phyloP scores from a whole-genome alignment of 306 rosid genomes.

The Acacia acuminata region DNA sequence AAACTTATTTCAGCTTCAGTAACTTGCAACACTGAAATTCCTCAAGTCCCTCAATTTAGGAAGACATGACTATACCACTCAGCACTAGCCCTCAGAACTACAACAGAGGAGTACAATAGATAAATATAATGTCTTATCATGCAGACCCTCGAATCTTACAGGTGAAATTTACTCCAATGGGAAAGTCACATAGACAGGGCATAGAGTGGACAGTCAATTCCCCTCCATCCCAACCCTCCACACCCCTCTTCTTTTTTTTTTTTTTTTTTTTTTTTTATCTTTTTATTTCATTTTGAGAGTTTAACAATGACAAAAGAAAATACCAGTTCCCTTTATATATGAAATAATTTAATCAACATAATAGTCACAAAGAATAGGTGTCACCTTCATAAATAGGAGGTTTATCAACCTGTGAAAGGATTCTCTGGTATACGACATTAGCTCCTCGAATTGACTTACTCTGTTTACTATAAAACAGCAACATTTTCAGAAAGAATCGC shows the following conservation, averaged over 20 bases:
- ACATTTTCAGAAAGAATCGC: conserved; percentile 58
- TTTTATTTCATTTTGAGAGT: neutral
- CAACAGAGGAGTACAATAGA: neutral
- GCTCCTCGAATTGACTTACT: conserved; percentile 95
- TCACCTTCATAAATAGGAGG: conserved; percentile 86
- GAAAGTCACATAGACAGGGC: neutral
- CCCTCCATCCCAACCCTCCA: neutral
- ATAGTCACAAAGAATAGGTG: neutral
- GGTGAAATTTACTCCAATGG: neutral
- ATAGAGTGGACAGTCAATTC: neutral
- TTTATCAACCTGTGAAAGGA: conserved; percentile 77
- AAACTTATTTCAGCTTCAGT: neutral
- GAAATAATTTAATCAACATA: neutral
- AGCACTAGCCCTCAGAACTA: neutral
- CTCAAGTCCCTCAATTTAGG: neutral
- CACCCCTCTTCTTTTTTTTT: neutral
- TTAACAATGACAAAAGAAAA: neutral
- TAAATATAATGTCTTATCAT: neutral
- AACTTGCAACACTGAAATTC: neutral
- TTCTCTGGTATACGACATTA: conserved; percentile 73
- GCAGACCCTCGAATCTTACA: neutral
- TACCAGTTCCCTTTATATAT: neutral
- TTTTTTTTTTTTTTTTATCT: too few species aligned
- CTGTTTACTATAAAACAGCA: conserved; percentile 90
- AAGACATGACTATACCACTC: neutral